Base-by-base conservation (phyloP, 805 yeast genomes). In the Ogataea thermomethanolica region DNA sequence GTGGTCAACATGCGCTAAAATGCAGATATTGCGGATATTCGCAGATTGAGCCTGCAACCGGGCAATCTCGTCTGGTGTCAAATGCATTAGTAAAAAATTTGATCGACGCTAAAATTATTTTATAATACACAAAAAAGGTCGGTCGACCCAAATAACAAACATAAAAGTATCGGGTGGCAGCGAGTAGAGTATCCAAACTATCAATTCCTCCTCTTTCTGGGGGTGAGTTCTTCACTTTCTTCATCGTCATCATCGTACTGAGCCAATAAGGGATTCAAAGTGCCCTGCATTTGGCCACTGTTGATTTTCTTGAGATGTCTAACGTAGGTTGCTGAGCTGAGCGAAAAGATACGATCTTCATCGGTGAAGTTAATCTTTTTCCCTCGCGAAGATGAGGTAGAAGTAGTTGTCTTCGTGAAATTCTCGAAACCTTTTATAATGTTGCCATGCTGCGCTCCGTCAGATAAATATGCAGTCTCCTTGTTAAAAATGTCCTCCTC, bases 1-100 rank as follows among this genome's bases (percentile, higher is more conserved):
- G 59, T 93, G 99, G 61, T 93, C 99, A 17, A 93, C 99, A 64
- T 93, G 99, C 0, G 99, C 99, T 35, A 93, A 71, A 46, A 93
- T 88, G 64, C 99, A 93, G 31, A 93, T 87, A 62, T 93, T 93
- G 45, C 99, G 73, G 23, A 91, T 79, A 45, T 78, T 69, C 11
- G 73, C 65, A 0, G 95, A 79, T 48, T 83, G 76, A 49, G 70
- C 70, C 61, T 91, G 97, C 13, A 89, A 66, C 48, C 76, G 62
- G 24, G 75, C 70, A 25, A 88, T 73, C 23, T 81, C 79, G 28
- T 78, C 81, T 5, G 83, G 71, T 2, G 85, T 73, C 17, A 86
- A 70, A 60, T 74, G 76, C 77, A 78, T 58, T 15, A 10, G 32
- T 25, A 35, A 29, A 39, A 39, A 39, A 33, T 34, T 39, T 38